Base-by-base conservation (phyloP, 164 flowering plant genomes). In the Dillenia suffruticosa region DNA sequence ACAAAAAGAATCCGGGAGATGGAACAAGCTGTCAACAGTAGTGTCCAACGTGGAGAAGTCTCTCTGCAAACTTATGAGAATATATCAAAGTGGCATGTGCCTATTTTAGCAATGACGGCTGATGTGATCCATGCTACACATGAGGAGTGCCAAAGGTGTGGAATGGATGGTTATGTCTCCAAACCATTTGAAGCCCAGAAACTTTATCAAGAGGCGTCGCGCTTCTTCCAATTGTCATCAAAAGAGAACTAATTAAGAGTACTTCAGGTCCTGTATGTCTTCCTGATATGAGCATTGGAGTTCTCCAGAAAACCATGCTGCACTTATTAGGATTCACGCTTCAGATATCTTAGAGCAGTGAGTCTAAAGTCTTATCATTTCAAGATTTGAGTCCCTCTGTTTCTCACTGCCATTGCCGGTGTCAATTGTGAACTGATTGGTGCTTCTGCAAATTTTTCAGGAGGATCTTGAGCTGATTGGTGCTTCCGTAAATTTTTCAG, bases 91-190 rank as follows among this genome's bases (percentile, higher is more conserved):
- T 88, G 96, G 92, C 94, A 85, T 54, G 70, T 88, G 1, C 97
- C 99, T n/a, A 91, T 95, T 22, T 63, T 95, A 74, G 99, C 99
- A 62, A 95, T 95, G 97, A 92, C 99, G 6, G 99, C 99, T 17
- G 99, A 91, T 66, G 97, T 95, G 40, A 81, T 95, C 59, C 96
- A 92, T 54, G 96, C 99, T 46, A 95, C 97, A 9, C 74, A 89
- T 17, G 96, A 86, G 71, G 72, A 84, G 70, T 88, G 97, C 71
- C 63, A 71, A 46, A 76, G 59, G 70, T 81, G 77, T 69, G 97
- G 88, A 49, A 94, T 94, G 99, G 99, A 94, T 81, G 97, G 97
- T 13, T 94, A 89, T 64, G 97, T 94, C 24, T 85, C 99, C 2
- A 94, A 94, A 74, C 99, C 99, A 24, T 94, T 94, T 69, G 96